A percentile compares a stretch with the other conserved stretches of the same genome.
These are phyloP conservation scores for Hypoxylon trugodes DNA, from an alignment of 495 filamentous ascomycete genomes.

Conservation along the genomic window DNA sequence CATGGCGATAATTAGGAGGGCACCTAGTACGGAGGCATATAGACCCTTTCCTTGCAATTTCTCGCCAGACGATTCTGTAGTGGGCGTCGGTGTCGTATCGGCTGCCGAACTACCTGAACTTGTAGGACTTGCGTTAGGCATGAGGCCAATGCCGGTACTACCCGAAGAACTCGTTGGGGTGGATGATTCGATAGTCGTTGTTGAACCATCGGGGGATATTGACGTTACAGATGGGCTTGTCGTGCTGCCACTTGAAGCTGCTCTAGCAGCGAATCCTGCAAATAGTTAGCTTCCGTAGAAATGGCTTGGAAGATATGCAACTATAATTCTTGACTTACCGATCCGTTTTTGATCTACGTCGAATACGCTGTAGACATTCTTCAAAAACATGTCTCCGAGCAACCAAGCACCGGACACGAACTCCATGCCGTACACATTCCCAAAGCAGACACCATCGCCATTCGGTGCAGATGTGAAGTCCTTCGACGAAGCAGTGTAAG, in stretches of 20 bases:
- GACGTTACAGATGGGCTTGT: slow-evolving; percentile 16
- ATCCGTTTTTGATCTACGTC: slow-evolving; percentile 69
- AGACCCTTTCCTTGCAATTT: slow-evolving; percentile 7
- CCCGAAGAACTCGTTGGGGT: slow-evolving; percentile 19
- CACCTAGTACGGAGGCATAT: slow-evolving; percentile 14
- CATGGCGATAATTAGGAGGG: slow-evolving; percentile 18
- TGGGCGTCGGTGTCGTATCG: slow-evolving; percentile 15
- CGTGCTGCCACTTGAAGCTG: slow-evolving; percentile 16
- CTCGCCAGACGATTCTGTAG: slow-evolving; percentile 20
- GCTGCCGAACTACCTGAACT: slow-evolving; percentile 4
- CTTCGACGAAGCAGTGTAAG: slow-evolving; percentile 69
- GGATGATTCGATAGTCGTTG: slow-evolving; percentile 20
- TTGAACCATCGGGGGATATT: slow-evolving; percentile 14
- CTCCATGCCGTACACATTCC: slow-evolving; percentile 68
- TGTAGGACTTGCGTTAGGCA: slow-evolving; percentile 15
- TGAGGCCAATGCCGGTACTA: slow-evolving; percentile 23
- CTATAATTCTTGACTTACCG: slow-evolving; percentile 59
- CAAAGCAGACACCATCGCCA: slow-evolving; percentile 62
- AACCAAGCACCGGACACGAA: slow-evolving; percentile 67
- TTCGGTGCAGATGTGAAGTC: slow-evolving; percentile 70
- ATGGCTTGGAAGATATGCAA: background rate
- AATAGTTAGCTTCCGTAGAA: slow-evolving; percentile 17
- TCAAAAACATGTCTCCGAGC: slow-evolving; percentile 83
- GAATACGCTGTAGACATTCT: slow-evolving; percentile 90
- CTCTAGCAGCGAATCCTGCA: slow-evolving; percentile 52